Conservation (phyloP, 2,329 filamentous ascomycete species). For the Clonostachys chloroleuca region DNA sequence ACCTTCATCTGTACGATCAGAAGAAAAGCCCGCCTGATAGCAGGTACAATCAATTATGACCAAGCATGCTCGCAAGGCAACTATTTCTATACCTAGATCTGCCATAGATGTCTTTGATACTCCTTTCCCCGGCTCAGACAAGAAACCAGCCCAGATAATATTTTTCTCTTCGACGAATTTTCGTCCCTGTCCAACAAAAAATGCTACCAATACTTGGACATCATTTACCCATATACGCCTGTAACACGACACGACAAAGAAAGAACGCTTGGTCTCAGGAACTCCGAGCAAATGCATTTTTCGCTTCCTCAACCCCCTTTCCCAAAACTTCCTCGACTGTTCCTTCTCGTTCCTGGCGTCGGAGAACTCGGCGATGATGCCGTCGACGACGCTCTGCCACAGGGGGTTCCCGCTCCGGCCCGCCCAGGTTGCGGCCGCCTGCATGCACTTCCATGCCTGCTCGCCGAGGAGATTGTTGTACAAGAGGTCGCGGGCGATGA, state of each 20-base stretch:
- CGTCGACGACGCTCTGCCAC: slow-evolving; percentile 78
- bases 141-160: background rate
- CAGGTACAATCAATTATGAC: no score
- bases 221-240: background rate
- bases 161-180: background rate
- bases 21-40: no score
- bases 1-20: no score
- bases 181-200: background rate
- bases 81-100: no score
- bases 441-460: slow-evolving; percentile 72
- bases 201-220: background rate
- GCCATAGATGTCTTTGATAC: no score
- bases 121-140: background rate
- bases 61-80: no score
- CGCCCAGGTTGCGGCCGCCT: slow-evolving; percentile 64
- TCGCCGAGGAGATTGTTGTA: slow-evolving; percentile 80
- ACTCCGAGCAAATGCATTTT: slow-evolving; percentile 32
- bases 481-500: slow-evolving; percentile 78
- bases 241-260: background rate
- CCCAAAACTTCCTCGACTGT: slow-evolving; percentile 24
- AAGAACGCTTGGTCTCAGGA: slow-evolving; percentile 7
- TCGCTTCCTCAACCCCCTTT: slow-evolving; percentile 21
- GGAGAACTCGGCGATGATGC: slow-evolving; percentile 71
- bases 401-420: slow-evolving; percentile 65
- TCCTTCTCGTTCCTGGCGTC: slow-evolving; percentile 38